Percentiles rank a stretch among this genome's conserved stretches.
These are phyloP conservation scores for Boletus chippewaensis DNA, from an alignment of 1,284 basidiomycete genomes.

Conservation along the genomic window DNA sequence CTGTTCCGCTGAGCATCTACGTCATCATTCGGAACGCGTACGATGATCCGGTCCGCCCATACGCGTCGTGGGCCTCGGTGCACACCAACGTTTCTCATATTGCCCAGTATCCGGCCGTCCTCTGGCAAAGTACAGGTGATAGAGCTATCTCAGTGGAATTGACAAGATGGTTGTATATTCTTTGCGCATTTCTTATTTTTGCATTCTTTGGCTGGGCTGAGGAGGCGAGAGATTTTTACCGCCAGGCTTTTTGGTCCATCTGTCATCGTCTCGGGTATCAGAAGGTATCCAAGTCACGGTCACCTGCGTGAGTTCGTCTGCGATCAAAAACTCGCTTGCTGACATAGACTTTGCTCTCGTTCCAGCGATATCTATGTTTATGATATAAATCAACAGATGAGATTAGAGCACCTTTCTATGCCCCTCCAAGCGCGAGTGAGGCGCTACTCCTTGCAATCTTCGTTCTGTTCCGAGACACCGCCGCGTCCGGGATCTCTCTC, in stretches of 20 bases:
- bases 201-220: too few species aligned
- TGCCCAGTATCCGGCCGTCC: too few species aligned
- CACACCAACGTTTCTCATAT: too few species aligned
- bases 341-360: neutral
- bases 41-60: too few species aligned
- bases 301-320: neutral
- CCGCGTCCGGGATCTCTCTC: neutral
- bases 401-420: neutral
- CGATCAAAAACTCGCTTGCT: neutral
- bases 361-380: neutral
- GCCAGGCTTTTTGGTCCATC: slow-evolving; percentile 12
- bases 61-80: too few species aligned
- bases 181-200: too few species aligned
- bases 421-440: neutral
- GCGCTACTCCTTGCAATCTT: neutral
- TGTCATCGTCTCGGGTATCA: neutral
- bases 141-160: too few species aligned
- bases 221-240: neutral
- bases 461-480: slow-evolving; percentile 1
- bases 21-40: too few species aligned
- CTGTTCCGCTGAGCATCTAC: too few species aligned
- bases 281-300: neutral
- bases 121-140: too few species aligned
- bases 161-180: too few species aligned
- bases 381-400: neutral